These are phyloP conservation scores for Aspergillus indologenus DNA, from an alignment of 495 filamentous ascomycete species.

Conservation along the genomic window DNA sequence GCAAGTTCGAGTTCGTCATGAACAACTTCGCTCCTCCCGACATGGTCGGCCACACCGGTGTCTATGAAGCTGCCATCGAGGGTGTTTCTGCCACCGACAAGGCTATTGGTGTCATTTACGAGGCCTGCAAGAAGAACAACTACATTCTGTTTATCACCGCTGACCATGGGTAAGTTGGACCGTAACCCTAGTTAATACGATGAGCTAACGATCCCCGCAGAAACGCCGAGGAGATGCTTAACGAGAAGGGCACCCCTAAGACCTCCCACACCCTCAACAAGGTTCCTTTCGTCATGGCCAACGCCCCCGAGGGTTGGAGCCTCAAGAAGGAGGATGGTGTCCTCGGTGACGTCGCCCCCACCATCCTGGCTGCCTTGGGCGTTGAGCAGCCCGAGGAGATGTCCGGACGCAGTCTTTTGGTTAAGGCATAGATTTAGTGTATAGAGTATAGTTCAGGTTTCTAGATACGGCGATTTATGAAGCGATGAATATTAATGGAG, in stretches of 20 bases:
- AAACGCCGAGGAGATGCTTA: constrained; percentile 99
- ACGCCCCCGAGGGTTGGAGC: constrained; percentile 85
- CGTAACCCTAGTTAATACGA: background rate
- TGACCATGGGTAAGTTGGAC: constrained; percentile 72
- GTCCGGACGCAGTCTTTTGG: constrained; percentile 77
- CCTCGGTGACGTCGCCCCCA: constrained; percentile 93
- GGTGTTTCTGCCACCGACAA: constrained; percentile 83
- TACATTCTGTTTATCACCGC: constrained; percentile 93
- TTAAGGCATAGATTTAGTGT: constrained; percentile 53
- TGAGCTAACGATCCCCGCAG: constrained; percentile 26
- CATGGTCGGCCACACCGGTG: constrained; percentile 98
- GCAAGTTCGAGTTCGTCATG: constrained; percentile 92
- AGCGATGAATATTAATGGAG: constrained; percentile 25
- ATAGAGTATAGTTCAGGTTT: constrained; percentile 18
- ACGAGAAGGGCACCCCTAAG: constrained; percentile 90
- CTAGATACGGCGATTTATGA: constrained; percentile 24
- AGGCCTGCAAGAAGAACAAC: constrained; percentile 86
- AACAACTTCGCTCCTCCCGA: constrained; percentile 99
- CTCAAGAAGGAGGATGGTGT: constrained; percentile 84
- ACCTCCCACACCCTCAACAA: constrained; percentile 97
- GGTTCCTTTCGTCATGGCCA: constrained; percentile 97
- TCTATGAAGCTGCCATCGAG: constrained; percentile 91
- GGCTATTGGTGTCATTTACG: constrained; percentile 87
- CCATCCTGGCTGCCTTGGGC: constrained; percentile 85
- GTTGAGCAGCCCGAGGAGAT: constrained; percentile 87